Evolutionary conservation across 805 yeast species (phyloP).

Genomic region (Jamesozyma spencerorum): DNA sequence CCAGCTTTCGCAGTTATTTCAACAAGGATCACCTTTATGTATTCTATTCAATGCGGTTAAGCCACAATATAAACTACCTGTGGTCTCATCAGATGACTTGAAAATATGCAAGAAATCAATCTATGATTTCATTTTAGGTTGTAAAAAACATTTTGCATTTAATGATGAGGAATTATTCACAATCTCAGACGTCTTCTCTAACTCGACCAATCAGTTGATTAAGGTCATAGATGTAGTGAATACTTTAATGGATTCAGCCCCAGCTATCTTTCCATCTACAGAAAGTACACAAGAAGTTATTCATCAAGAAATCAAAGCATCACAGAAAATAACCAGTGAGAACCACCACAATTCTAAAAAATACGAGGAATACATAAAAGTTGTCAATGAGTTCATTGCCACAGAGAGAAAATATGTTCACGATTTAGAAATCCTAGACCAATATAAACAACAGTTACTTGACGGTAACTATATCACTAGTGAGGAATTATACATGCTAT

Average conservation of each 20-base stretch:
- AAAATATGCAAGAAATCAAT: slow-evolving; percentile 81
- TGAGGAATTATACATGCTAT: slow-evolving; percentile 70
- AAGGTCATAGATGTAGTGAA: slow-evolving; percentile 67
- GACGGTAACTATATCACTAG: slow-evolving; percentile 59
- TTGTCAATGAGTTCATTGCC: slow-evolving; percentile 73
- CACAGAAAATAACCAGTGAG: neutral
- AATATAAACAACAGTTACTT: slow-evolving; percentile 60
- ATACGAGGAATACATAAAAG: slow-evolving; percentile 39
- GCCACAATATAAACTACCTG: slow-evolving; percentile 49
- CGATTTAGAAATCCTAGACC: slow-evolving; percentile 68
- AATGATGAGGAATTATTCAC: slow-evolving; percentile 81
- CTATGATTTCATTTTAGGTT: slow-evolving; percentile 81
- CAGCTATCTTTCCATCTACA: slow-evolving; percentile 32
- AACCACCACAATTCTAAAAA: slow-evolving; percentile 17
- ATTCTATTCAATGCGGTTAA: slow-evolving; percentile 66
- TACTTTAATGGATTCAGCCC: slow-evolving; percentile 48
- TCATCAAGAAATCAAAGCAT: slow-evolving; percentile 11
- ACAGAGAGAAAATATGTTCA: slow-evolving; percentile 91
- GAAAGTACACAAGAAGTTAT: slow-evolving; percentile 24
- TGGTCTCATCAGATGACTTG: slow-evolving; percentile 68
- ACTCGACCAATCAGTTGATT: slow-evolving; percentile 66
- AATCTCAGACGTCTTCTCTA: slow-evolving; percentile 79
- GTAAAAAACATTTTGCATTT: slow-evolving; percentile 63
- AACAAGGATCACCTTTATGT: slow-evolving; percentile 89
- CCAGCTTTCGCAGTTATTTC: slow-evolving; percentile 77